Conservation (phyloP, 208 protist genomes). For the Tritrichomonas musculus region DNA sequence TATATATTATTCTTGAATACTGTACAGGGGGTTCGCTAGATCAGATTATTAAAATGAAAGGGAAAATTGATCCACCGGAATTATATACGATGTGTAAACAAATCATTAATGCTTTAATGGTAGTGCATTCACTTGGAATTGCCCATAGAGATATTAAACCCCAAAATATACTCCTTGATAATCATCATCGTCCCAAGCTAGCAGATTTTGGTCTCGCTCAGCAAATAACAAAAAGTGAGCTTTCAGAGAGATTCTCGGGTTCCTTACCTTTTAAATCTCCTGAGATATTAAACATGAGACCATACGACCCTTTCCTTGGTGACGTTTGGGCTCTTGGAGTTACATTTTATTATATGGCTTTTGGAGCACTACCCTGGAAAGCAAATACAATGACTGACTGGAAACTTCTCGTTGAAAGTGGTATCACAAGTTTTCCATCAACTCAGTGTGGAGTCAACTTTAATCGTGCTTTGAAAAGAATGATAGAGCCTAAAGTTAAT, state of each 20-base stretch:
- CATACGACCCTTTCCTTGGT: too few relatives aligned
- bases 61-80: not conserved
- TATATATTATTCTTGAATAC: not conserved
- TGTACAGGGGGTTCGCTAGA: not conserved
- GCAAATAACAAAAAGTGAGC: not conserved
- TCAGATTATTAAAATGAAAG: not conserved
- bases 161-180: not conserved
- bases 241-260: not conserved
- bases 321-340: too few relatives aligned
- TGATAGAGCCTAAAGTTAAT: too few relatives aligned
- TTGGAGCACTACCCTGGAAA: too few relatives aligned
- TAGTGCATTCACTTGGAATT: not conserved
- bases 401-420: too few relatives aligned
- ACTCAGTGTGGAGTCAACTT: too few relatives aligned
- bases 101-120: not conserved
- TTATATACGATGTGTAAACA: not conserved
- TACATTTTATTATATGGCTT: too few relatives aligned
- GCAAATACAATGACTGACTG: too few relatives aligned
- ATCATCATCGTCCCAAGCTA: not conserved
- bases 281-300: not conserved
- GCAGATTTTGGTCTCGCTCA: not conserved
- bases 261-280: not conserved
- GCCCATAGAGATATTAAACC: constrained; percentile 17
- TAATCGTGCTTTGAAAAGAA: too few relatives aligned
- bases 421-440: too few relatives aligned